Evolutionary conservation across 179 eudicot species (phyloP), one percentile per base, ranked within the genome.

Genomic region (Heliamphora pulchella): DNA sequence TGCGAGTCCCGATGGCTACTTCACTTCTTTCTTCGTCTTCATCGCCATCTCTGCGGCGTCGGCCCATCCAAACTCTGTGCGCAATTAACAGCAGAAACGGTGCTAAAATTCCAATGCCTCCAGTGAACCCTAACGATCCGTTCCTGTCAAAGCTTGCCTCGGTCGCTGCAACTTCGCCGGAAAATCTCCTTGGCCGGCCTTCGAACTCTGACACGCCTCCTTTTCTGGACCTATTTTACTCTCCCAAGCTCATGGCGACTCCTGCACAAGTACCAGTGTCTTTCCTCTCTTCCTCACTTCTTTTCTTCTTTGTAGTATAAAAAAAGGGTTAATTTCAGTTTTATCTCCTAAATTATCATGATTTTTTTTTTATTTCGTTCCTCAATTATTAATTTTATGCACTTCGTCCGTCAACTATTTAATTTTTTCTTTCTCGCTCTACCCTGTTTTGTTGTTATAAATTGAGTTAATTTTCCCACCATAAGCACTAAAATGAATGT

Each of bases 81-180:
- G 71, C 86, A 2, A 44, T 80, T 8, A 85, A 69, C 69, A 55
- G 68, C 55, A 68, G 82, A 80, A 87, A 75, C 86, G 73, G 80
- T 43, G 80, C 86, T 4, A 90, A 85, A 78, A 84, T 91, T 43
- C 93, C 91, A 0, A 78, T 90, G 83, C 96, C 91, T 7, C 96
- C 92, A 0, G 20, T 90, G 17, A 94, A 93, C 92, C 97, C 97
- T 87, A 92, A 89, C 13, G 97, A 93, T 80, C 94, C 94, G 4
- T 94, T 91, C 74, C 85, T 93, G 3, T 82, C 85, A 43, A 88
- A 83, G 73, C 92, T 93, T 47, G 91, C 96, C 55, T 85, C 91
- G 0, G 87, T 88, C 9, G 91, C 94, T 22, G 87, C 90, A 13
- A 85, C 75, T 10, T 79, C 89, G 8, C 98, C 96, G 50, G 97